Conservation (phyloP, 108 stramenopile genomes). For the Cylindrotheca fusiformis region DNA sequence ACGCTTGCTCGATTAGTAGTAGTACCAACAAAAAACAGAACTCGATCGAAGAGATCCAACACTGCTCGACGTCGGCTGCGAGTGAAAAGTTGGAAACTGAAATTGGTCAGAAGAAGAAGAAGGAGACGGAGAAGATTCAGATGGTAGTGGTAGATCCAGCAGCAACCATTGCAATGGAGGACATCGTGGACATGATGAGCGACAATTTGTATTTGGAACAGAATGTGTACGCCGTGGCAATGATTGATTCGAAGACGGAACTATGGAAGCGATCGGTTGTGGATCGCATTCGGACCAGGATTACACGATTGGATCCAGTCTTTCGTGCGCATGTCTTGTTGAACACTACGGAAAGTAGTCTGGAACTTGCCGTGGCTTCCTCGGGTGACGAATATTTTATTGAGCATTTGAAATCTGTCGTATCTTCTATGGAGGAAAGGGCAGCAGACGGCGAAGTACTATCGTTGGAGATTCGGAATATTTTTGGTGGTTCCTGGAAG, state of each 20-base stretch:
- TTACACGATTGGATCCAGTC: conserved; percentile 26
- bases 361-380: conserved; percentile 10
- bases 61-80: neutral
- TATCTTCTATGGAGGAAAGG: conserved; percentile 13
- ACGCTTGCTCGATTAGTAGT: conserved; percentile 1
- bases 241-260: conserved; percentile 1
- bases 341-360: conserved; percentile 22
- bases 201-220: neutral
- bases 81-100: neutral
- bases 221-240: neutral
- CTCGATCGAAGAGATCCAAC: neutral
- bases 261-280: conserved; percentile 20
- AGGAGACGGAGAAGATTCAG: neutral
- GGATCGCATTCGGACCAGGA: conserved; percentile 29
- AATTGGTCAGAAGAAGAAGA: neutral
- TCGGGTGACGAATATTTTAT: conserved; percentile 23
- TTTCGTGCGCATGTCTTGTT: conserved; percentile 22
- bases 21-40: no score
- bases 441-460: conserved; percentile 12
- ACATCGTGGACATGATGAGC: conserved; percentile 12
- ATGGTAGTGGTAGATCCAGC: conserved; percentile 23
- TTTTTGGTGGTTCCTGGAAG: conserved; percentile 18
- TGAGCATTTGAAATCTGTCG: conserved; percentile 4
- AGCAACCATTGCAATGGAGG: conserved; percentile 18
- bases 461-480: conserved; percentile 15